Percentiles rank a stretch among this genome's conserved stretches.
These are phyloP conservation scores for Rhizoctonia solani DNA, from an alignment of 1,284 basidiomycete species.

Conservation along the genomic window DNA sequence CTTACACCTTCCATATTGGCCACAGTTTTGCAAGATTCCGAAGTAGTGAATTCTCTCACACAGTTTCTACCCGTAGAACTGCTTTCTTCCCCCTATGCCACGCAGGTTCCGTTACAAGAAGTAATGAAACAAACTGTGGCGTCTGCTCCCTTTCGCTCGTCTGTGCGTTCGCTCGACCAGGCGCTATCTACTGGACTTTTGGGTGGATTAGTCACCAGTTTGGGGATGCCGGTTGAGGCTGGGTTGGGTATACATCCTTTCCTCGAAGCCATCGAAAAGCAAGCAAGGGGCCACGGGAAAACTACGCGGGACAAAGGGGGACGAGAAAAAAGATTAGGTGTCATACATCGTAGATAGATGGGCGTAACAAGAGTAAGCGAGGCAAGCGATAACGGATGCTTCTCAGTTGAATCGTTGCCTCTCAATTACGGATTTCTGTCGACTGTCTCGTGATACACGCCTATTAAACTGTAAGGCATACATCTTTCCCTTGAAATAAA, in stretches of 20 bases:
- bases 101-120: conserved; percentile 46
- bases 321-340: conserved; percentile 41
- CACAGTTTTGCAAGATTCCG: conserved; percentile 63
- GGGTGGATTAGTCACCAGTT: conserved; percentile 66
- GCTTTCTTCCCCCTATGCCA: conserved; percentile 58
- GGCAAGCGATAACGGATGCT: background rate
- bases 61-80: conserved; percentile 77
- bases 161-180: conserved; percentile 72
- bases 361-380: background rate
- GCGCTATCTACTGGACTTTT: conserved; percentile 75
- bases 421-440: conserved; percentile 45
- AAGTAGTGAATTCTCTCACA: conserved; percentile 67
- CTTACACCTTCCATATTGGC: conserved; percentile 70
- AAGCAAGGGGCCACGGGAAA: conserved; percentile 50
- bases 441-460: conserved; percentile 48
- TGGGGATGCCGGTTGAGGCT: conserved; percentile 78
- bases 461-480: conserved; percentile 36
- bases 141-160: conserved; percentile 62
- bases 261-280: conserved; percentile 71
- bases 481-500: background rate
- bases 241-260: conserved; percentile 72
- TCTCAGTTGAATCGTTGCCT: conserved; percentile 38
- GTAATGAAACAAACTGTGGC: conserved; percentile 59
- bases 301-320: background rate
- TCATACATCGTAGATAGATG: conserved; percentile 1